Evolutionary conservation across 352 stramenopile genomes (phyloP), one percentile per base, ranked within the genome.

Genomic region (Thalassiosira livingstoniorum): DNA sequence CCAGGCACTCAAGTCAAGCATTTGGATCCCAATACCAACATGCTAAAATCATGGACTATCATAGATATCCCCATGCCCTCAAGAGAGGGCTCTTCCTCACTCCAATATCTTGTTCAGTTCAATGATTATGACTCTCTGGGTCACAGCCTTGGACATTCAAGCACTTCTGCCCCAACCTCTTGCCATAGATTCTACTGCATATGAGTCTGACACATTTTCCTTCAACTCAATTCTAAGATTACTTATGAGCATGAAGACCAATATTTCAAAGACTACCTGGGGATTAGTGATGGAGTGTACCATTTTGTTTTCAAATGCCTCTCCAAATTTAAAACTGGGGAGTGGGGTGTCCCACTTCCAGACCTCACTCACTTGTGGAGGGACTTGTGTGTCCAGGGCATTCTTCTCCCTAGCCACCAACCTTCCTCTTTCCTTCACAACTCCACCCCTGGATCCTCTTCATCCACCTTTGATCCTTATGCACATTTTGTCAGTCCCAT

Each of bases 361-460:
- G 47, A 66, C 35, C 67, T 78, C 34, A 31, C 35, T 39, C 60
- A 55, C 10, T 18, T 21, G 1, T 80, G 45, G 63, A 64, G 23
- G 7, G 53, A 32, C 1, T 35, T 74, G 3, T 11, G 64, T 0
- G 37, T 18, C 1, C 43, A 73, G 15, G 42, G 65, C n/a, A 62
- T 68, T 1, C 18, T 75, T 37, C 15, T 80, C 31, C 73, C 73
- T 11, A 63, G 73, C 18, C 63, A 80, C 37, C 4, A 75, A 68
- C 29, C 37, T 74, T 29, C 31, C n/a, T 4, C 55, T 57, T 11
- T 54, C 23, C 0, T 74, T 42, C 39, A 15, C 15, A 10, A 67
- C 63, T 27, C n/a, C 18, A 15, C 62, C 53, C 25, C 67, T 25
- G n/a, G n/a, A n/a, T n/a, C n/a, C n/a, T n/a, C n/a, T n/a, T 18